Conservation (phyloP, 306 rosid species). For the Purshia tridentata region DNA sequence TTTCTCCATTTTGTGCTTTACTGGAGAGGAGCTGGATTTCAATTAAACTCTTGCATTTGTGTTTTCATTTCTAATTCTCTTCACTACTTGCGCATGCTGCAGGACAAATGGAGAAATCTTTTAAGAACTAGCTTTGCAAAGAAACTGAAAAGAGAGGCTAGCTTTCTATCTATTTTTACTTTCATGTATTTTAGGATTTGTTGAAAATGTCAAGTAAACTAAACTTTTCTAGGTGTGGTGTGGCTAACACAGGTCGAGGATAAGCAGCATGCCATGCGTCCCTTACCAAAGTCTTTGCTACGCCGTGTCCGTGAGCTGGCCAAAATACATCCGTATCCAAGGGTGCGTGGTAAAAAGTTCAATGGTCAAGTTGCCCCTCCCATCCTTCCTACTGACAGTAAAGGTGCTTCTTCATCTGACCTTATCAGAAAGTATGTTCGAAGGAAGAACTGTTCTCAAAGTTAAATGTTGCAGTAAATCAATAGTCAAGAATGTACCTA, state of each 20-base stretch:
- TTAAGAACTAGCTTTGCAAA: conserved; percentile 56
- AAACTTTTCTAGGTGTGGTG: conserved; percentile 14
- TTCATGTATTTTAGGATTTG: not conserved
- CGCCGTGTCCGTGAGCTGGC: conserved; percentile 80
- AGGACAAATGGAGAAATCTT: conserved; percentile 99
- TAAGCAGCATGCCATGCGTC: conserved; percentile 44
- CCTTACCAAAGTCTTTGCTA: conserved; percentile 61
- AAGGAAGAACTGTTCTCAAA: conserved; percentile 45
- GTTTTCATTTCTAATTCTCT: conserved; percentile 18
- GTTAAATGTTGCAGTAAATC: conserved; percentile 29
- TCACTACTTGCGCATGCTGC: conserved; percentile 33
- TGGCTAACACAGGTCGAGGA: conserved; percentile 56
- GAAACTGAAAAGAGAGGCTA: conserved; percentile 61
- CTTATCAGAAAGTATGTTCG: conserved; percentile 46
- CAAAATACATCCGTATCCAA: conserved; percentile 81
- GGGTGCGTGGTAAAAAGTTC: conserved; percentile 56
- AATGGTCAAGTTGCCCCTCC: conserved; percentile 24
- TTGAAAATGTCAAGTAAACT: not conserved
- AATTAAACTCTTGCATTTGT: conserved; percentile 14
- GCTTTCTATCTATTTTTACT: conserved; percentile 7
- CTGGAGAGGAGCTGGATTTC: not conserved
- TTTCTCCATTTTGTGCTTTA: conserved; percentile 10
- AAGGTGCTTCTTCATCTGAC: conserved; percentile 31
- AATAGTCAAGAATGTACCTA: conserved; percentile 42
- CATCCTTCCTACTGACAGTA: conserved; percentile 31